A percentile compares a stretch with the other conserved stretches of the same genome.
phyloP scores from a whole-genome alignment of 257 asterid species.

The Fraxinus quadrangulata region DNA sequence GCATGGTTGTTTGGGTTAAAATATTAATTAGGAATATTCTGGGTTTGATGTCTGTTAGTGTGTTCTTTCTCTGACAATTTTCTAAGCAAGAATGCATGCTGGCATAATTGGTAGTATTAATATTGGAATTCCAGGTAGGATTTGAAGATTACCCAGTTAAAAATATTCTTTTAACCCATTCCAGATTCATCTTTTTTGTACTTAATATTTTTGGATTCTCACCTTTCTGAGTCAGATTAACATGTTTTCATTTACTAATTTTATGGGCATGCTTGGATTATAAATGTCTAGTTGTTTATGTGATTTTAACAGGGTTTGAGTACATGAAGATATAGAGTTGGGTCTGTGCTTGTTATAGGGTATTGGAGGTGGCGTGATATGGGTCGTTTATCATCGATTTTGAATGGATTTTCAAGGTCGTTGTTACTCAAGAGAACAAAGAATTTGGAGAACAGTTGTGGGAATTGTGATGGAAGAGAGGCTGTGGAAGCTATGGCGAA shows the following conservation, averaged over 20 bases:
- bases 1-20: constrained; percentile 25
- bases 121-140: constrained; percentile 40
- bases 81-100: constrained; percentile 32
- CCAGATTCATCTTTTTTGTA: constrained; percentile 33
- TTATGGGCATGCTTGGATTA: background rate
- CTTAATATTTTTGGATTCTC: background rate
- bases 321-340: constrained; percentile 12
- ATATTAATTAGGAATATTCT: constrained; percentile 28
- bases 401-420: constrained; percentile 83
- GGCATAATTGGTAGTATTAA: no score
- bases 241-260: background rate
- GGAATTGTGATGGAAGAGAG: constrained; percentile 50
- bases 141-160: constrained; percentile 41
- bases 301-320: constrained; percentile 6
- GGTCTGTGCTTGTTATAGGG: constrained; percentile 16
- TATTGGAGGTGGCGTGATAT: constrained; percentile 36
- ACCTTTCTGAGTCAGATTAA: background rate
- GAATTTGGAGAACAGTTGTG: constrained; percentile 17
- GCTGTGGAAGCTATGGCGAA: constrained; percentile 64
- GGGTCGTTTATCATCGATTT: constrained; percentile 87
- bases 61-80: constrained; percentile 38
- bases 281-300: constrained; percentile 15
- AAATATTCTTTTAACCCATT: constrained; percentile 28
- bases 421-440: constrained; percentile 50
- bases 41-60: constrained; percentile 30